Base-by-base conservation (phyloP, 2,329 filamentous ascomycete species). In the Penicillium crustosum region DNA sequence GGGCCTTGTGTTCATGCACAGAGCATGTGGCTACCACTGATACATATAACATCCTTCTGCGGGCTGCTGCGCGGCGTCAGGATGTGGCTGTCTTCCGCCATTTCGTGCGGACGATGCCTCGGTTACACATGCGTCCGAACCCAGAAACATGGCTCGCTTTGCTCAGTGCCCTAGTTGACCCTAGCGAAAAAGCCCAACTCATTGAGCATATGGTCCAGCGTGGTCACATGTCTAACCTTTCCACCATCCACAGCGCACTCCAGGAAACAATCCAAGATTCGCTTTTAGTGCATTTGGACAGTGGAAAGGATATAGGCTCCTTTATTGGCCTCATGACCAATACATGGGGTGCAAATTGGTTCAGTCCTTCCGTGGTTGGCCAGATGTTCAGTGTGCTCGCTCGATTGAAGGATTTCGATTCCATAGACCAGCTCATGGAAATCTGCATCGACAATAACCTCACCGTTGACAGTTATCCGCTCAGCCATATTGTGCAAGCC, bases 21-120 rank as follows among this genome's bases (percentile, higher is more conserved):
- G 71, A 77, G 50, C 66, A 73, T 45, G 62, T 76, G 25, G 68
- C 73, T 33, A 73, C 73, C 3, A 66, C 71, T 6, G 73, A 78
- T 39, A 77, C 76, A 6, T 80, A 76, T 61, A 81, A 81, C 49
- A 75, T 79, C 44, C 65, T 82, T 49, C 61, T 82, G 39, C 64
- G 66, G 42, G 67, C 67, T 23, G 69, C 74, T 27, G 77, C 77
- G 13, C 67, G 66, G 49, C 66, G 65, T 23, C 71, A 74, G 49
- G 72, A 81, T 63, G 61, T 77, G n/a, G 62, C 59, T 13, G 66
- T 67, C 17, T 81, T 81, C 51, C 69, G 68, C 8, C 65, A 67
- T 27, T 64, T 78, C 21, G 60, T 81, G 19, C 52, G 65, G 25
- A 58, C 68, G 13, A 81, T 82, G 78, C 59, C 70, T 29, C 61